A percentile compares a stretch with the other conserved stretches of the same genome.
Conservation (phyloP, 441 rosid genomes). For the Isatis lusitanica region DNA sequence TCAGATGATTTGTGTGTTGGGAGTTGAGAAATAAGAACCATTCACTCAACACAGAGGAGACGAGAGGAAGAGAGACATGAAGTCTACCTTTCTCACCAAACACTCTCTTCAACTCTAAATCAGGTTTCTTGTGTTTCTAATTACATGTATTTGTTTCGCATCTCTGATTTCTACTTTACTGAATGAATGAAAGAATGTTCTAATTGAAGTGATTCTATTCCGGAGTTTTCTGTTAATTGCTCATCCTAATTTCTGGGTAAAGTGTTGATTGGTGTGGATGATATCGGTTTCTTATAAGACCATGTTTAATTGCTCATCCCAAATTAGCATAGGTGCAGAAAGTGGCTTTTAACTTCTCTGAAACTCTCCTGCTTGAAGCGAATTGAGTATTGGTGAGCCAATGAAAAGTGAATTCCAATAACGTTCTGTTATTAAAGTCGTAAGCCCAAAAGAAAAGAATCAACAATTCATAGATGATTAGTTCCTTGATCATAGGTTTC, state of each 20-base stretch:
- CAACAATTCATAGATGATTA: neutral
- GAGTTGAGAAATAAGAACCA: neutral
- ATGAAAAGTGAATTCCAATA: neutral
- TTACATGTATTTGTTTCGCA: neutral
- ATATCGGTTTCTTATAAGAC: neutral
- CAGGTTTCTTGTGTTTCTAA: conserved; percentile 2
- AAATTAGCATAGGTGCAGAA: neutral
- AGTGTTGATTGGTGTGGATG: neutral
- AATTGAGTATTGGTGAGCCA: neutral
- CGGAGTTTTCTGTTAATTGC: neutral
- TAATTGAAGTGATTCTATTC: neutral
- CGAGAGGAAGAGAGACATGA: neutral
- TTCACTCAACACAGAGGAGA: neutral
- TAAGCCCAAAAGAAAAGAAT: neutral
- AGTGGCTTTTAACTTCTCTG: neutral
- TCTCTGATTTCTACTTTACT: neutral
- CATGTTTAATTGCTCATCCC: neutral
- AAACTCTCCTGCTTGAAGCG: neutral
- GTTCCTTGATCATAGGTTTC: neutral
- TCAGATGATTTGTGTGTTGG: neutral
- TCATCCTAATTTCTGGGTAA: neutral
- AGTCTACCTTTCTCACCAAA: neutral
- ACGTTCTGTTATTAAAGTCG: too few species aligned
- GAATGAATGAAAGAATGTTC: neutral
- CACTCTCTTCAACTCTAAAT: neutral